Evolutionary conservation across 2,329 filamentous ascomycete genomes (phyloP), one percentile per base, ranked within the genome.

Genomic region (Exophiala phaeomuriformis): DNA sequence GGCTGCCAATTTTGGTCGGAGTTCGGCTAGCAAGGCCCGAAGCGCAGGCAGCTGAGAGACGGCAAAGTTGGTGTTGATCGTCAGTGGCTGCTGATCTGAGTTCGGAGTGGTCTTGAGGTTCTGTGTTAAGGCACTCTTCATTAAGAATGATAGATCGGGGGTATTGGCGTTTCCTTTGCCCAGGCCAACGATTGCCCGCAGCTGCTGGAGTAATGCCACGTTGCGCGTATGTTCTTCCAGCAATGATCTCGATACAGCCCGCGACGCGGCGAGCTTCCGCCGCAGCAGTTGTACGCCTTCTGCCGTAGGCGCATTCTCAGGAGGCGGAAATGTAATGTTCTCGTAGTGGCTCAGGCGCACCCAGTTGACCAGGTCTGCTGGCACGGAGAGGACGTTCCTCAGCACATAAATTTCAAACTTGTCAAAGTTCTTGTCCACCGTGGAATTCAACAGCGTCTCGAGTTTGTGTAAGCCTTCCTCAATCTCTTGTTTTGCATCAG

Each of bases 341-440:
- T 90, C 82, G 72, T 98, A 96, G 75, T 97, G 91, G 45, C 81
- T 80, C 59, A 98, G 74, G 49, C 85, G 77, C 60, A 97, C 84
- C 82, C 86, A 96, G 53, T 81, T 79, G 64, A 86, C 73, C 44
- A 85, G 75, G 57, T 91, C 86, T 30, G 84, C 81, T 46, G 81
- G 81, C 37, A 91, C 81, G 39, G 80, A 84, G 59, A 93, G 72
- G 62, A 90, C 86, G 67, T 96, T 96, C 61, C 89, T 78, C 75
- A 98, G 77, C 48, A 89, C 85, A 72, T 91, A 96, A 52, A 98
- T 86, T 74, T 93, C 88, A 64, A 91, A 85, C 59, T 86, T 83
- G 73, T 93, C 88, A 66, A 91, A 91, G 61, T 88, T 87, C 69
- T 85, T 86, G 71, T 93, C 88, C 60, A 91, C 88, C 64, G 83